phyloP scores from a whole-genome alignment of 768 basidiomycete species.

The Collybia sp. region DNA sequence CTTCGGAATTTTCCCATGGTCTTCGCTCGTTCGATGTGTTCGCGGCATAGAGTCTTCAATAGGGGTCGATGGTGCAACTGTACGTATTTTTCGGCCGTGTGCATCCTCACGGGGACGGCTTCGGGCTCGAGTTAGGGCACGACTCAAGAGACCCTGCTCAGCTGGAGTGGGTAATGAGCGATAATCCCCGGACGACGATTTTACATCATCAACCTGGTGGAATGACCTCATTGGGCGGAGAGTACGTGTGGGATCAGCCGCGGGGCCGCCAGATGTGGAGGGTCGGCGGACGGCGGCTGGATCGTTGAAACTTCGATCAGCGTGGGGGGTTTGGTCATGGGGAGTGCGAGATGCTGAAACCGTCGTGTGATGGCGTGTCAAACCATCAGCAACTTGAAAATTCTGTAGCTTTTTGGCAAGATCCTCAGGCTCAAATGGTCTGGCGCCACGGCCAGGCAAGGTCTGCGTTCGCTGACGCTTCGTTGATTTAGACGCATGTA shows the following conservation, averaged over 20 bases:
- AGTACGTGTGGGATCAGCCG: slow-evolving; percentile 9
- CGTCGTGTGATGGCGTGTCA: slow-evolving; percentile 11
- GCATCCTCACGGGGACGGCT: slow-evolving; percentile 16
- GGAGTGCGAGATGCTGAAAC: slow-evolving; percentile 2
- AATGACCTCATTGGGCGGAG: slow-evolving; percentile 59
- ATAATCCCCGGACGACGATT: slow-evolving; percentile 8
- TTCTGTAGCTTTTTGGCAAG: slow-evolving; percentile 52
- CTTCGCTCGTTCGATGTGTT: slow-evolving; percentile 9
- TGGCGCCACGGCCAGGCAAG: slow-evolving; percentile 30
- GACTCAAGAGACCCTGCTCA: slow-evolving; percentile 25
- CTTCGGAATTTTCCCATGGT: slow-evolving; percentile 11
- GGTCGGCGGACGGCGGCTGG: not conserved
- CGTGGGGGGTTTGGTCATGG: not conserved
- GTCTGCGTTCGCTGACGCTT: slow-evolving; percentile 40
- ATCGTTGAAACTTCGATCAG: slow-evolving; percentile 1
- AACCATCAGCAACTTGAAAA: slow-evolving; percentile 32
- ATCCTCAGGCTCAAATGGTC: slow-evolving; percentile 51
- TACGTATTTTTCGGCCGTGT: slow-evolving; percentile 7
- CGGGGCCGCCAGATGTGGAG: slow-evolving; percentile 5
- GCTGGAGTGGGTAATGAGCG: slow-evolving; percentile 23
- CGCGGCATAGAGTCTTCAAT: slow-evolving; percentile 12
- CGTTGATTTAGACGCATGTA: slow-evolving; percentile 26
- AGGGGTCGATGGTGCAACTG: slow-evolving; percentile 5
- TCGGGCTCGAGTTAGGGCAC: slow-evolving; percentile 29
- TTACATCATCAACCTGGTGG: slow-evolving; percentile 35